Evolutionary conservation across 257 asterid species (phyloP), one percentile per base, ranked within the genome.

Genomic region (Nicotiana noctiflora): DNA sequence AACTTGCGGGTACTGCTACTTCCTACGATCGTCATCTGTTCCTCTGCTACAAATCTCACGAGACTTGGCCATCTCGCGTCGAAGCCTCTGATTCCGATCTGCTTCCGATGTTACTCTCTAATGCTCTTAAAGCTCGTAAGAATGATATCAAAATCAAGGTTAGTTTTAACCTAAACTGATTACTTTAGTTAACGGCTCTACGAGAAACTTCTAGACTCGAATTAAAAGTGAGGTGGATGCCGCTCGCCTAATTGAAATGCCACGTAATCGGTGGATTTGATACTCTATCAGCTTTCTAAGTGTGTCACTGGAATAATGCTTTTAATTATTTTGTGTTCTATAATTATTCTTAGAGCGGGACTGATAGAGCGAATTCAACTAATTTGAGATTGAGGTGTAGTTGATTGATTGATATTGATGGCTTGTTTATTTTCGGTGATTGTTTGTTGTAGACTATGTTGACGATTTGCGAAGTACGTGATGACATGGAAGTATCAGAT

Each of bases 11-110:
- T 37, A 90, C 95, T 40, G 94, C 91, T 77, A 86, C 89, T 82
- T 86, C 90, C 27, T 92, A 89, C 91, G 93, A 88, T 1, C 98
- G 98, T 80, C 98, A 96, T 89, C 64, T 93, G 67, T 96, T 96
- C 89, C 98, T 96, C 84, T 88, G 94, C 86, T 93, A 94, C 92
- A 90, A 92, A 89, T 88, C 98, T 81, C 93, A 91, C 79, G 89
- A 91, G 29, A 72, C 88, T 40, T 94, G 99, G 99, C 98, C 99
- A 51, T 29, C 97, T 18, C 91, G 91, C 64, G 87, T 96, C 29
- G 99, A 94, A 86, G 81, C 79, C 65, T 90, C 98, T 1, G 98
- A 94, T 2, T 51, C 94, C 78, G 98, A 96, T 93, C 93, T 88
- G 83, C 88, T 96, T 51, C 99, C 99, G 19, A 90, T 89, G 92